Evolutionary conservation across 2,329 filamentous ascomycete species (phyloP), one percentile per base, ranked within the genome.

Genomic region (Aspergillus proliferans): DNA sequence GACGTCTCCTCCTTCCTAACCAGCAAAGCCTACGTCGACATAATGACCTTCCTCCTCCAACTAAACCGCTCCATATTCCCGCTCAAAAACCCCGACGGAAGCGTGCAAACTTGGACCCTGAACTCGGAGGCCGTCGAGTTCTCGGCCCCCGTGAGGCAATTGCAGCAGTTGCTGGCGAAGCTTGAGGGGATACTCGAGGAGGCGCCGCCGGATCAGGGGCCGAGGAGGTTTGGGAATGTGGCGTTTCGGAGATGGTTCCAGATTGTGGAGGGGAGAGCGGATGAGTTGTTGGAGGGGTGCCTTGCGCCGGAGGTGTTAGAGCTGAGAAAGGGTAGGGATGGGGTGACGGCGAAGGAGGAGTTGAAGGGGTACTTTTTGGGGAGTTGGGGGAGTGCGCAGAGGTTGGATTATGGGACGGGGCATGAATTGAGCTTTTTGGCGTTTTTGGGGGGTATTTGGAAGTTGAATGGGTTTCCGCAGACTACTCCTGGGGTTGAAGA

Each of bases 351-450:
- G 4, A 75, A 77, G 56, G 78, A 79, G 43, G 92, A 97, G 69
- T 72, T 96, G 7, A 78, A 76, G 49, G 78, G 81, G 39, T 98
- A 98, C 66, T 79, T 98, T 1, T 68, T 95, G 3, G 91, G 90
- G 12, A 82, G 81, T 4, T 96, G 95, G 70, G 93, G 93, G 3
- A 97, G 90, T 63, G 70, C 88, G 0, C 89, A 96, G 61, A 77
- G 93, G 47, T 76, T 98, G 22, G 93, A 98, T 70, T 98, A 96
- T 64, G 93, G 93, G 1, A 97, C 93, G 0, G 93, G 93, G 0
- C 93, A 98, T 67, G 93, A 98, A 65, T 74, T 98, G 46, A 95
- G 88, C 70, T 98, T 98, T 61, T 69, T 97, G 6, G 92, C 93
- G 1, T 98, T 98, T 54, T 67, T 98, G 5, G 91, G 84, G 4